These are phyloP conservation scores for Toxicodendron radicans DNA, from an alignment of 345 rosid genomes.

Conservation along the genomic window DNA sequence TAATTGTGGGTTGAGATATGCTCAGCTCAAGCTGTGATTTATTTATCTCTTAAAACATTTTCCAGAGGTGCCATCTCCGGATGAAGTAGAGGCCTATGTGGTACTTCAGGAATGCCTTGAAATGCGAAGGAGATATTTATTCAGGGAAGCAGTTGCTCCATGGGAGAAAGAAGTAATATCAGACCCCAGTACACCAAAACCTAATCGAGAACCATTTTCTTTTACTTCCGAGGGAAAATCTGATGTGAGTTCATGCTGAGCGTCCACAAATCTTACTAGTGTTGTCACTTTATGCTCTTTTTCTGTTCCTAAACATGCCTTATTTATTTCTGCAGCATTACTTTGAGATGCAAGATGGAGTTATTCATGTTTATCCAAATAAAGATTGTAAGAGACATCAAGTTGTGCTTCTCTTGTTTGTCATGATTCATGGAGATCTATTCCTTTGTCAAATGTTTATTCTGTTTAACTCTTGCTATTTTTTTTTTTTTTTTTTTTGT, in stretches of 20 bases:
- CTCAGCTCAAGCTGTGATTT: neutral
- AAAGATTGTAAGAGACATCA: constrained; percentile 62
- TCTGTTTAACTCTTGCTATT: constrained; percentile 3
- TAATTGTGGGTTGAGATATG: neutral
- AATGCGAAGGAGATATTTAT: constrained; percentile 76
- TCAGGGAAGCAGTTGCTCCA: constrained; percentile 83
- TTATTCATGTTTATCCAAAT: constrained; percentile 79
- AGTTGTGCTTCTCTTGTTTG: constrained; percentile 7
- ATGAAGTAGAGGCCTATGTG: constrained; percentile 78
- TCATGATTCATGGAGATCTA: neutral
- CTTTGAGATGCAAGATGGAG: constrained; percentile 97
- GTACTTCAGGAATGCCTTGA: constrained; percentile 95
- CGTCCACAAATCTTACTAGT: neutral
- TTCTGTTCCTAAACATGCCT: constrained; percentile 19
- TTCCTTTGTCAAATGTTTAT: neutral
- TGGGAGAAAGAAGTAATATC: constrained; percentile 95
- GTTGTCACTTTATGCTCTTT: neutral
- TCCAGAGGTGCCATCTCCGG: constrained; percentile 77
- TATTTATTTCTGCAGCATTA: constrained; percentile 57
- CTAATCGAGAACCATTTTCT: constrained; percentile 82
- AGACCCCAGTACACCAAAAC: constrained; percentile 98
- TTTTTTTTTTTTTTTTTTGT: constrained; percentile 11
- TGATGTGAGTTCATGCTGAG: constrained; percentile 49
- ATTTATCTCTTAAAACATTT: constrained; percentile 10
- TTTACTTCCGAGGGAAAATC: constrained; percentile 75